phyloP scores from a whole-genome alignment of 352 stramenopile species.

The Globisporangium lucens region DNA sequence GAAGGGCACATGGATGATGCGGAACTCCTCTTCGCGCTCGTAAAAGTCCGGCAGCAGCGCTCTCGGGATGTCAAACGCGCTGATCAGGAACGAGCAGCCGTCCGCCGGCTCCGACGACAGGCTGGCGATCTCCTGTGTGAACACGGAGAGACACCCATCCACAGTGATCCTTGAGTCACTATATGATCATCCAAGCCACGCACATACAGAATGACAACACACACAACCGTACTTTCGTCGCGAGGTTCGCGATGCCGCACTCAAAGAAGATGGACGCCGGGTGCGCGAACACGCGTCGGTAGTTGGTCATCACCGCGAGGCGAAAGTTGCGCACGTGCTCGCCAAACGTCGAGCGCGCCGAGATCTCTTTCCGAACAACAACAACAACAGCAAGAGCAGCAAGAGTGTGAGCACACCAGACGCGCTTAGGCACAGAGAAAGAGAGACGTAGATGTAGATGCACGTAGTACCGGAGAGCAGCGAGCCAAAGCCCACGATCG shows the following conservation, averaged over 20 bases:
- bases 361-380: constrained; percentile 41
- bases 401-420: neutral
- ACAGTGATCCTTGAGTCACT: neutral
- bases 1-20: constrained; percentile 80
- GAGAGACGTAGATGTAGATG: neutral
- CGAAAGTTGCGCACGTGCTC: constrained; percentile 86
- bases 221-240: constrained; percentile 54
- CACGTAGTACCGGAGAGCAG: constrained; percentile 71
- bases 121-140: constrained; percentile 83
- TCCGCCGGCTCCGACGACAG: constrained; percentile 65
- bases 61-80: constrained; percentile 64
- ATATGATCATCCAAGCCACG: neutral
- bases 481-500: constrained; percentile 90
- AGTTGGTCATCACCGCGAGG: constrained; percentile 77
- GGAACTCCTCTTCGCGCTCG: constrained; percentile 86
- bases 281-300: constrained; percentile 89
- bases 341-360: constrained; percentile 85
- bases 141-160: neutral
- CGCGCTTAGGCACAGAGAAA: neutral
- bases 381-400: neutral
- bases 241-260: constrained; percentile 81
- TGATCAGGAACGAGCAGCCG: constrained; percentile 64
- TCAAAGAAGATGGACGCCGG: constrained; percentile 93
- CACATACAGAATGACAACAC: neutral
- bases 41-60: constrained; percentile 65